Evolutionary conservation across 176 grass and related monocot genomes (phyloP).

Genomic region (Carex littledalei): DNA sequence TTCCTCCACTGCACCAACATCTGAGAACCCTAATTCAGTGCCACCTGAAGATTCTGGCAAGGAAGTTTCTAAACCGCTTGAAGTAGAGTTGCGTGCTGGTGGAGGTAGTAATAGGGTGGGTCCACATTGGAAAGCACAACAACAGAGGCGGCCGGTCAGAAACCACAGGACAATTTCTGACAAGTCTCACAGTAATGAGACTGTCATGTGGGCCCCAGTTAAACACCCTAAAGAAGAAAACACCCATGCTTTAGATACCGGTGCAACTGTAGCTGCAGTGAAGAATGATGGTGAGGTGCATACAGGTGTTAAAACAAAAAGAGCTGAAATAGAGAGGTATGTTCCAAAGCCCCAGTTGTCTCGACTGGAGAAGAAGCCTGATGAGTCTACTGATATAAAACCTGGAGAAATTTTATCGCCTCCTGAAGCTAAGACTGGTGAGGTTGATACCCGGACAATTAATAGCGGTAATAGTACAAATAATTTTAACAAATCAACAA

Average conservation of each 20-base stretch:
- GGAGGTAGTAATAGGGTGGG: conserved; percentile 30
- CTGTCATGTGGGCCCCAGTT: conserved; percentile 68
- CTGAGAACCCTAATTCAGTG: conserved; percentile 48
- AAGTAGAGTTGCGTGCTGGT: conserved; percentile 25
- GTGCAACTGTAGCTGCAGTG: not conserved
- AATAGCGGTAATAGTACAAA: not conserved
- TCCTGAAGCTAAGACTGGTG: conserved; percentile 46
- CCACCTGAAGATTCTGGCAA: conserved; percentile 40
- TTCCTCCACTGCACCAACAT: conserved; percentile 34
- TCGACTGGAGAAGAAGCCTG: conserved; percentile 62
- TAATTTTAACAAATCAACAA: conserved; percentile 41
- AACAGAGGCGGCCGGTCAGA: conserved; percentile 47
- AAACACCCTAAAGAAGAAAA: conserved; percentile 49
- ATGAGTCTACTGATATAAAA: conserved; percentile 42
- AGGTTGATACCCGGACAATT: conserved; percentile 22
- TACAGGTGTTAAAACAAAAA: conserved; percentile 52
- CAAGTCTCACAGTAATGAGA: conserved; percentile 57
- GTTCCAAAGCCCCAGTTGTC: conserved; percentile 85
- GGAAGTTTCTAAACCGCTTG: conserved; percentile 1
- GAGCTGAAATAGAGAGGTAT: conserved; percentile 98
- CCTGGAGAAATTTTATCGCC: conserved; percentile 11
- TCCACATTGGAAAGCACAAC: conserved; percentile 51
- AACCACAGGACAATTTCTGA: conserved; percentile 47
- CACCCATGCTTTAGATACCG: not conserved
- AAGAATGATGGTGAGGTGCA: conserved; percentile 30